Base-by-base conservation (phyloP, 441 rosid species). In the Pelargonium fulgidum region DNA sequence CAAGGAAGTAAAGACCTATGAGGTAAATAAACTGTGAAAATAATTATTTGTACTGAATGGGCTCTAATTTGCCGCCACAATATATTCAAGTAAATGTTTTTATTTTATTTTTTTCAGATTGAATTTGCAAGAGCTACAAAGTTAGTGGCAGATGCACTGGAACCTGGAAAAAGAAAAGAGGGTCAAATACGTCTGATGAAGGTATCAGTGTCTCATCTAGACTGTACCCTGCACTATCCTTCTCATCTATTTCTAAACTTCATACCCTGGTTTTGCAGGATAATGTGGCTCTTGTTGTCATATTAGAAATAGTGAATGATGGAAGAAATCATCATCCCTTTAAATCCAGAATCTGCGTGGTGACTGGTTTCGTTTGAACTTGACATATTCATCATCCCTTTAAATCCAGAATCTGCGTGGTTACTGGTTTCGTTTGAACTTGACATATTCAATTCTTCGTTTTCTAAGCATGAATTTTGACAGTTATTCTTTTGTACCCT, bases 261-360 rank as follows among this genome's bases (percentile, higher is more conserved):
- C 14, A 41, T 24, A 33, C 33, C 7, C 41, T 62, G 65, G 6
- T 75, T 66, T 65, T 19, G 41, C 72, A 81, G 84, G 78, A 73
- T 56, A 81, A 81, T 48, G 68, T 70, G 62, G 84, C 84, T 4
- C 73, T 78, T 12, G 64, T 81, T 67, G 77, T 79, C 61, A 73
- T 77, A 70, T 64, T 81, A 16, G 79, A 77, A 73, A 65, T 75
- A 17, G 16, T 63, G 36, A 59, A 14, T 45, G 6, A 19, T 11
- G 69, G 62, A 62, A 52, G 64, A 3, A 16, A 14, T 54, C n/a
- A 14, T 19, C 36, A 69, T 24, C 68, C 19, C n/a, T 39, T 45
- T n/a, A 74, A n/a, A 11, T 22, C 61, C 17, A 64, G 75, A 65
- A 68, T 78, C 42, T 69, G 76, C 16, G 76, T 75, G 71, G 75